A percentile compares a stretch with the other conserved stretches of the same genome.
These are phyloP conservation scores for Euphorbia peplus DNA, from an alignment of 345 rosid species.

Conservation along the genomic window DNA sequence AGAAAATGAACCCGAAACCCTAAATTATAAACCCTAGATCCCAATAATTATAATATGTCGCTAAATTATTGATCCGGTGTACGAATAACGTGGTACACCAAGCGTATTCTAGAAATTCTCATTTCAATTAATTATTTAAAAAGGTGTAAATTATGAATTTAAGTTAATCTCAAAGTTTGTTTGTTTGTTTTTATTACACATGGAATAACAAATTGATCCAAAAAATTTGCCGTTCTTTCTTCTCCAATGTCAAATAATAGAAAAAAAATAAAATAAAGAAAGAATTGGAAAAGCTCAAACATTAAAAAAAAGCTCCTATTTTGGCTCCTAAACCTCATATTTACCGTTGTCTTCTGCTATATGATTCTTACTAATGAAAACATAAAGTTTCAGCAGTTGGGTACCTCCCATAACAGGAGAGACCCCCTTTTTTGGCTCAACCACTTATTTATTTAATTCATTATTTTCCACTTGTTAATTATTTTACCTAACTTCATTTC, in stretches of 20 bases:
- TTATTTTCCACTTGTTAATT: background rate
- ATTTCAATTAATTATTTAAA: too few relatives aligned
- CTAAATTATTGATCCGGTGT: too few relatives aligned
- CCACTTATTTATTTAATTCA: background rate
- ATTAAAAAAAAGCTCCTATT: background rate
- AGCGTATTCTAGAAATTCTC: too few relatives aligned
- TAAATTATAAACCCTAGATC: too few relatives aligned
- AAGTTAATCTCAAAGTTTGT: too few relatives aligned
- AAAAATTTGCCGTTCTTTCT: too few relatives aligned
- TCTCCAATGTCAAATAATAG: background rate
- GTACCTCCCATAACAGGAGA: constrained; percentile 5
- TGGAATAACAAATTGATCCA: too few relatives aligned
- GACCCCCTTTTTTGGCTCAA: constrained; percentile 8
- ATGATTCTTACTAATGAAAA: constrained; percentile 6
- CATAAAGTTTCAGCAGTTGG: constrained; percentile 7
- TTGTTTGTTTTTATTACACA: too few relatives aligned
- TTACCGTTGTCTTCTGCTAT: constrained; percentile 15
- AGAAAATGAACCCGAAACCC: too few relatives aligned
- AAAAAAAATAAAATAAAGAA: background rate
- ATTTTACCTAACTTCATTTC: background rate
- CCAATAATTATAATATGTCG: too few relatives aligned
- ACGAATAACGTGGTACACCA: too few relatives aligned
- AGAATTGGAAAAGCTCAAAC: constrained; percentile 2
- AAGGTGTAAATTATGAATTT: too few relatives aligned
- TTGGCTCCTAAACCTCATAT: background rate